A percentile compares a stretch with the other conserved stretches of the same genome.
These are phyloP conservation scores for Lantana camara DNA, from an alignment of 257 asterid genomes.

Conservation along the genomic window DNA sequence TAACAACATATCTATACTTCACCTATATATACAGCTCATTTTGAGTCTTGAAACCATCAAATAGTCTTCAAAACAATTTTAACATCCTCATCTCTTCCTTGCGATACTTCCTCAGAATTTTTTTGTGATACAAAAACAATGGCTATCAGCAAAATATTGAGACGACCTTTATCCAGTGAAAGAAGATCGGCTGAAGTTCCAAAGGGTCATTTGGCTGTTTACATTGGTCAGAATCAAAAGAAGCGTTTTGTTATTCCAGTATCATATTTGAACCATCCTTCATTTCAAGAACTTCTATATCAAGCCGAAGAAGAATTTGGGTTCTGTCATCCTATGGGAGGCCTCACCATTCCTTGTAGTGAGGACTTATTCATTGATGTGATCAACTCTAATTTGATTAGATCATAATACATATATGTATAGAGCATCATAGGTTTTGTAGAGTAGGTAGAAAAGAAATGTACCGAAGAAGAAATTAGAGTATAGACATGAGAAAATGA, in stretches of 20 bases:
- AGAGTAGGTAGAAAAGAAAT: neutral
- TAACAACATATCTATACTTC: neutral
- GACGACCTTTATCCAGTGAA: slow-evolving; percentile 9
- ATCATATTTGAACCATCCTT: slow-evolving; percentile 25
- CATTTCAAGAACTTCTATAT: slow-evolving; percentile 13
- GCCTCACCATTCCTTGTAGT: slow-evolving; percentile 36
- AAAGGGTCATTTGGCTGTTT: slow-evolving; percentile 24
- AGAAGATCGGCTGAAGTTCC: slow-evolving; percentile 24
- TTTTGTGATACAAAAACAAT: neutral
- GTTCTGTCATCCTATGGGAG: slow-evolving; percentile 29
- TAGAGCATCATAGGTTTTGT: neutral
- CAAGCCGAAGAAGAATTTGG: slow-evolving; percentile 19
- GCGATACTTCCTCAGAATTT: neutral
- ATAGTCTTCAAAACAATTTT: neutral
- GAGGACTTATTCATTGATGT: slow-evolving; percentile 29
- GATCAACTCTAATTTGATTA: neutral
- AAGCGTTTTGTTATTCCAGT: slow-evolving; percentile 16
- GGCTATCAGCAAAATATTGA: slow-evolving; percentile 21
- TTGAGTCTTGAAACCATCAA: too few species aligned
- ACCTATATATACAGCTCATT: slow-evolving; percentile 17
- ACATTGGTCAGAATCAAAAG: slow-evolving; percentile 20
- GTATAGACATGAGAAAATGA: neutral
- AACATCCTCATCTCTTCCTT: neutral
- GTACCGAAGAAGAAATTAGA: neutral
- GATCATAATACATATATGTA: neutral